phyloP scores from a whole-genome alignment of 2,329 filamentous ascomycete genomes.

The Aquanectria penicillioides region DNA sequence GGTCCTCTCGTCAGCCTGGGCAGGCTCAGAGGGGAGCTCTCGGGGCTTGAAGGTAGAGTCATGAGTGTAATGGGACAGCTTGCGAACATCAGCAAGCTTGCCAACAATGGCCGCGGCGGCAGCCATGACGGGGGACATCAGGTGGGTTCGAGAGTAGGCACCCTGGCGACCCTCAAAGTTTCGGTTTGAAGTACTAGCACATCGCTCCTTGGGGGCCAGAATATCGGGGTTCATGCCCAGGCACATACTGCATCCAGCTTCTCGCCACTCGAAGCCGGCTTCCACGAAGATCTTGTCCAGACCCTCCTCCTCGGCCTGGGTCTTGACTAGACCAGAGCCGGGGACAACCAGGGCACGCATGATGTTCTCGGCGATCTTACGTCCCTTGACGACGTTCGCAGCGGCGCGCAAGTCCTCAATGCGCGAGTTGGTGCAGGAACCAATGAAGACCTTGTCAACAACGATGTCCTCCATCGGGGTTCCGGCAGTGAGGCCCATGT shows the following conservation, averaged over 20 bases:
- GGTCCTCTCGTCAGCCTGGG: conserved; percentile 64
- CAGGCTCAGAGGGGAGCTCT: conserved; percentile 51
- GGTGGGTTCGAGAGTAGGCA: conserved; percentile 87
- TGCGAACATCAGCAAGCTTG: conserved; percentile 91
- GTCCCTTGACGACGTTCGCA: conserved; percentile 85
- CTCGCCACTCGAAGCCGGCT: conserved; percentile 96
- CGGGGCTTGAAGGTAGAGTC: conserved; percentile 69
- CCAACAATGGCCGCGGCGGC: conserved; percentile 90
- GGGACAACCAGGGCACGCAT: conserved; percentile 97
- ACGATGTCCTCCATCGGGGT: conserved; percentile 92
- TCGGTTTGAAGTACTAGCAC: conserved; percentile 94
- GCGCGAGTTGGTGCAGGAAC: conserved; percentile 95
- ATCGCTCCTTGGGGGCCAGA: conserved; percentile 88
- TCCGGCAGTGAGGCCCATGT: conserved; percentile 92
- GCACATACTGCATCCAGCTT: conserved; percentile 99
- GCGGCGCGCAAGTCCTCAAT: conserved; percentile 95
- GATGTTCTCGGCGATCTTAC: conserved; percentile 86
- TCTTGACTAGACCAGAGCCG: conserved; percentile 93
- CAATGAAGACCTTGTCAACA: conserved; percentile 97
- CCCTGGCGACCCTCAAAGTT: conserved; percentile 98
- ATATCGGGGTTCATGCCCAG: conserved; percentile 99
- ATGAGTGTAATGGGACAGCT: conserved; percentile 71
- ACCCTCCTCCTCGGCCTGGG: conserved; percentile 89
- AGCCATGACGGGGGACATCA: conserved; percentile 98
- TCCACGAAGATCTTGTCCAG: conserved; percentile 92